Evolutionary conservation across 306 rosid genomes (phyloP), one percentile per base, ranked within the genome.

Genomic region (Casuarina equisetifolia): DNA sequence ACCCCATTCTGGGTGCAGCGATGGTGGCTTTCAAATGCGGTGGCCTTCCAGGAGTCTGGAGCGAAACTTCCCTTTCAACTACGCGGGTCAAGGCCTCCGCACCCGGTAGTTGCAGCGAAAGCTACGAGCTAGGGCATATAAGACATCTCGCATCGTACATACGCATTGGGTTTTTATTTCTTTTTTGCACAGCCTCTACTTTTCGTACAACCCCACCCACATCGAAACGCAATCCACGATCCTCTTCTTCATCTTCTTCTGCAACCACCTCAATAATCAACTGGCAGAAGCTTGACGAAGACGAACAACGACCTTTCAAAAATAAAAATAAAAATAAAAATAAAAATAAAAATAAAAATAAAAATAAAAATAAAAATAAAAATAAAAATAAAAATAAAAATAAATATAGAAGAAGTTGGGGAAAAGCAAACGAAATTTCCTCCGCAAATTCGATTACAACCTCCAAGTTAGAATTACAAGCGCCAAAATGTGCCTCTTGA

Each of bases 201-300:
- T 74, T 19, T 74, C 69, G 76, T 48, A 79, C 86, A 48, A 69
- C 68, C 87, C 87, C 83, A 84, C 82, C 64, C 61, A 32, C 77
- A 82, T 58, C 35, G 32, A 25, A 25, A 25, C 57, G 39, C 19
- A 68, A 79, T 52, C 54, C 61, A 74, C 81, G 76, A 77, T 81
- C 76, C 32, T 25, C 32, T 25, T 25, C 32, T 25, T 25, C 32
- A 25, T 25, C 42, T 17, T 35, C 78, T 62, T 53, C 69, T 52
- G 43, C 81, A 58, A 54, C 81, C 79, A 62, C 57, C 68, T 40
- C 16, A 15, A 16, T 13, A 50, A 25, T 32, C 40, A 17, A 13
- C n/a, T 44, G 49, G 11, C 1, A 6, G n/a, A 19, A 10, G 5
- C 59, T 9, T 45, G 73, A 20, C 51, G n/a, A 43, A 44, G 5